Evolutionary conservation across 805 yeast genomes (phyloP), one percentile per base, ranked within the genome.

Genomic region (Pichia rugopelliculosa): DNA sequence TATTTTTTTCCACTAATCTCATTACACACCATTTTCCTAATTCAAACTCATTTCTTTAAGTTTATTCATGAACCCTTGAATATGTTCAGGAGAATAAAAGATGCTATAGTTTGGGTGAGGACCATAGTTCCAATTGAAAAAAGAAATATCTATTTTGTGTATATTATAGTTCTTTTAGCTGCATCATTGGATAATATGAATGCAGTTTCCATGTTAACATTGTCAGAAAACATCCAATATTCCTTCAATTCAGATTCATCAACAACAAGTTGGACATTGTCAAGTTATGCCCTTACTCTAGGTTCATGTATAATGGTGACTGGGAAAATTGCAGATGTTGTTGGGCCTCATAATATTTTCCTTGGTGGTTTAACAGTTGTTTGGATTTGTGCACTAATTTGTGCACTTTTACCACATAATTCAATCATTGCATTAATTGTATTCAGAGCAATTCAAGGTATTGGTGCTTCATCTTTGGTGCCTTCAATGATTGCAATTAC

Each of bases 371-470:
- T 52, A 12, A 21, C 45, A 2, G 21, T 52, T 11, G 42, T 59
- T 44, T 38, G 52, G 40, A n/a, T 59, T 8, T 55, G 53, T 59
- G 43, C 66, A 8, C 55, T 72, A 15, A 53, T 72, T 6, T 53
- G 62, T 52, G 76, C 73, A 0, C 51, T 62, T 6, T 64, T 72
- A 39, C 53, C 53, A n/a, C 60, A 48, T 24, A 61, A 61, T 17
- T 58, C 66, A 12, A 46, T 70, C 36, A 63, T 53, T 40, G 71
- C 60, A 1, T 55, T 73, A 44, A 67, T 72, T 45, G 66, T 73
- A 0, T 64, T 74, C 44, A 60, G 77, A 53, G 74, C 76, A 1
- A 44, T 74, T 1, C 77, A 73, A 53, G 77, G 77, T 11, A 53
- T 72, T 6, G 63, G 69, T 18, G 77, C 69, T 1, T 67, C 76